These are phyloP conservation scores for Venturia effusa DNA, from an alignment of 2,329 filamentous ascomycete species.

Conservation along the genomic window DNA sequence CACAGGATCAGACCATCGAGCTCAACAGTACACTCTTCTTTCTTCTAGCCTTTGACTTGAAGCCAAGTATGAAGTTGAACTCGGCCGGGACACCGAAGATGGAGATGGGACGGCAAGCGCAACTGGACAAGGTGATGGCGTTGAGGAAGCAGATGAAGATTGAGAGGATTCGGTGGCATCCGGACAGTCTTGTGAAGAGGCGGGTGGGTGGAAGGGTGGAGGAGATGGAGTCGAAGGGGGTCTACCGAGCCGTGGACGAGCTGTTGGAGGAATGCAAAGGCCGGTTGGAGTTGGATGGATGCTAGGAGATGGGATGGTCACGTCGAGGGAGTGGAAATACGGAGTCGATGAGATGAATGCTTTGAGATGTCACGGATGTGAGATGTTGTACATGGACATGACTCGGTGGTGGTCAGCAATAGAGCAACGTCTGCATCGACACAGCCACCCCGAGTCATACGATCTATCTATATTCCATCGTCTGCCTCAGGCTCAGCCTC, in stretches of 20 bases:
- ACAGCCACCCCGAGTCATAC: no score
- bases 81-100: not conserved
- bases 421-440: no score
- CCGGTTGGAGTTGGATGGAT: no score
- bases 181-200: slow-evolving; percentile 4
- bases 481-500: no score
- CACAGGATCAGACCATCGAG: not conserved
- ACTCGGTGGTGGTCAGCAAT: no score
- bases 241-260: not conserved
- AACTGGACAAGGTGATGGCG: not conserved
- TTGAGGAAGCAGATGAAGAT: slow-evolving; percentile 4
- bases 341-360: no score
- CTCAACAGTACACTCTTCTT: not conserved
- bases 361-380: no score
- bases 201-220: not conserved
- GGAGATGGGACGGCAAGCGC: not conserved
- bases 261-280: slow-evolving; percentile 1
- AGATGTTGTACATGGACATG: no score
- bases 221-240: not conserved
- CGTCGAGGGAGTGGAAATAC: no score
- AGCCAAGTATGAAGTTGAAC: not conserved
- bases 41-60: not conserved
- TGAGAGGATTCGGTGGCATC: slow-evolving; percentile 6
- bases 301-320: no score
- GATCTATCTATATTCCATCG: no score